Evolutionary conservation across 805 yeast species (phyloP), one percentile per base, ranked within the genome.

Genomic region (Cyberlindnera mrakii): DNA sequence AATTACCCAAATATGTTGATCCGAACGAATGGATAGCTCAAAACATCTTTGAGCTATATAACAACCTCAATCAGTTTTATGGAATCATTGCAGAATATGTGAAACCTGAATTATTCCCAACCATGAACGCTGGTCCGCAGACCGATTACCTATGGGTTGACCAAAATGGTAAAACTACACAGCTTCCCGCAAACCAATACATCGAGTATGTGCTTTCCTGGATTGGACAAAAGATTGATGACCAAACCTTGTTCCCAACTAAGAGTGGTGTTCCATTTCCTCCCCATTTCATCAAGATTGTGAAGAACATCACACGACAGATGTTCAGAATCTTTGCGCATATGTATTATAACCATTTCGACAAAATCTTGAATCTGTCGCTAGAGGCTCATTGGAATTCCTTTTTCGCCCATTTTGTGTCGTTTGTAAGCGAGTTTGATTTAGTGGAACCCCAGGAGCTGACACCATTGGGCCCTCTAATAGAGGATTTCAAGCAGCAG

Each of bases 301-400:
- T 93, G 38, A 89, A 85, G 55, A 86, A 89, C 59, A 90, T 93
- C 17, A 81, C 82, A 59, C 72, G 89, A 49, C 98, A 93, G 60
- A 85, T 93, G 88, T 89, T 93, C 59, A 75, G 98, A 52, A 86
- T 93, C 14, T 90, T 91, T 66, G 99, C 99, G 4, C 96, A 90
- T 59, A 80, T 93, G 32, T 93, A 90, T 62, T 86, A 88, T 65
- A 88, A 89, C 62, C 99, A 93, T 62, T 93, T 89, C 64, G 99
- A 91, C 52, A 88, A 84, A 59, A 76, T 91, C 19, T 80, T 91
- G n/a, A 97, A 93, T 62, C 66, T 93, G 46, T 82, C 95, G 2
- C 64, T 93, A 46, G 99, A 93, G 61, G 96, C 98, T 1, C 98
- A 93, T 62, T 93, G 96, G 96, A 93, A 93, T 63, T 90, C 98